Evolutionary conservation across 2,329 filamentous ascomycete genomes (phyloP), one percentile per base, ranked within the genome.

Genomic region (Trichoderma sp.): DNA sequence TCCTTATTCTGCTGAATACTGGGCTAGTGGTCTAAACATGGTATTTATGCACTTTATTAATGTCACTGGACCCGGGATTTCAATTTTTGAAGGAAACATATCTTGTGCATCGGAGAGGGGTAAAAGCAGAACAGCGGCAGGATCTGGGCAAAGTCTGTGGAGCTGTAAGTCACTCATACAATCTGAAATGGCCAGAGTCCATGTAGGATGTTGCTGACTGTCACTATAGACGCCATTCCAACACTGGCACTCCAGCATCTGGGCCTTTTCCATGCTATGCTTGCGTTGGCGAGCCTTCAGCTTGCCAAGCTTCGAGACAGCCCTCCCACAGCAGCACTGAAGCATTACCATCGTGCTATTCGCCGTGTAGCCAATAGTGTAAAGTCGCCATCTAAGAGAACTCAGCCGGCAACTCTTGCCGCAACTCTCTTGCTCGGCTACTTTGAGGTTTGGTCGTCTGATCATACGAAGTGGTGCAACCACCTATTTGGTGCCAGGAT

Each of bases 391-490:
- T 85, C 84, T 56, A 89, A 89, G 74, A 88, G 94, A 65, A 89
- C 90, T 10, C 89, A 93, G 68, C 87, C 93, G 10, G 89, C 92
- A 1, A 97, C 94, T 0, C 82, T 98, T n/a, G 95, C 94, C 8
- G 94, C 94, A 2, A 94, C 93, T 0, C 83, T 97, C 43, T 82
- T 98, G 8, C 85, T 99, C 8, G 93, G 90, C 0, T 98, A 94
- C 77, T 98, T 97, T 75, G 96, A 98, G 78, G 92, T 97, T 21
- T 96, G 95, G 90, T 91, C 91, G 43, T 95, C 94, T 26, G 95
- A 99, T 73, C 95, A 98, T 75, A 89, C 91, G 67, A 97, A 97
- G 78, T 99, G 96, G 96, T 96, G 92, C 75, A 95, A 92, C 71
- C 96, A 98, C 79, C 83, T 98, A 46, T 88, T 92, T 59, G 96